Evolutionary conservation across 495 filamentous ascomycete species (phyloP), one percentile per base, ranked within the genome.

Genomic region (Podospora tetraspora): DNA sequence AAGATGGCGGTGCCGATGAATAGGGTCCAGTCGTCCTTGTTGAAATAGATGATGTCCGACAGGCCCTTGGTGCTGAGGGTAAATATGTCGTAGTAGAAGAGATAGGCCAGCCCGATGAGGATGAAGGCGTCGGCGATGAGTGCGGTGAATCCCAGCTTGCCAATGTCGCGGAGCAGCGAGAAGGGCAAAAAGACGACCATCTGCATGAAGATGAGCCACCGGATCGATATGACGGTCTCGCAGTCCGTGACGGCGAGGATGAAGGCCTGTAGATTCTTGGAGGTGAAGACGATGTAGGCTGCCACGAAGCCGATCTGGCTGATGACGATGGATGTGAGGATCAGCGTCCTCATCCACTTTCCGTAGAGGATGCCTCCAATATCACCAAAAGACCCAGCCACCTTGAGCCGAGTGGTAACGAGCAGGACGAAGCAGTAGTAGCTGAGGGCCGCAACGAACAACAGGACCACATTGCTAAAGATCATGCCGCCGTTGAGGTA

Each of bases 1-100:
- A 99, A 99, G 71, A 99, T 97, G 22, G 95, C 96, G 9, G 95
- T 98, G 71, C 95, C 95, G 73, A 99, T 97, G 78, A 98, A 97
- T 37, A 98, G 86, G 0, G 94, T 97, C 95, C 95, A 99, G 73
- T 91, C 87, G 23, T 88, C 84, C 4, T 88, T 79, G 80, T 99
- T 99, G 84, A 99, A 97, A 68, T 87, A 79, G 66, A 88, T 83
- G 72, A 98, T 90, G 76, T 98, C 95, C 0, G 92, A 84, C 13
- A 96, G 77, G 9, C 94, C 94, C 58, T 90, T 79, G n/a, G 90
- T 88, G 60, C 76, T 79, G 43, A 97, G 87, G n/a, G 93, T 96
- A 63, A 89, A 82, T 72, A 97, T 84, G 76, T 97, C 94, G 76
- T 92, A 98, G 81, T 97, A 98, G 78, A 96, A 97, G 37, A 99